Percentiles rank a stretch among this genome's conserved stretches.
Conservation (phyloP, 495 filamentous ascomycete species). For the Xylaria scruposa region DNA sequence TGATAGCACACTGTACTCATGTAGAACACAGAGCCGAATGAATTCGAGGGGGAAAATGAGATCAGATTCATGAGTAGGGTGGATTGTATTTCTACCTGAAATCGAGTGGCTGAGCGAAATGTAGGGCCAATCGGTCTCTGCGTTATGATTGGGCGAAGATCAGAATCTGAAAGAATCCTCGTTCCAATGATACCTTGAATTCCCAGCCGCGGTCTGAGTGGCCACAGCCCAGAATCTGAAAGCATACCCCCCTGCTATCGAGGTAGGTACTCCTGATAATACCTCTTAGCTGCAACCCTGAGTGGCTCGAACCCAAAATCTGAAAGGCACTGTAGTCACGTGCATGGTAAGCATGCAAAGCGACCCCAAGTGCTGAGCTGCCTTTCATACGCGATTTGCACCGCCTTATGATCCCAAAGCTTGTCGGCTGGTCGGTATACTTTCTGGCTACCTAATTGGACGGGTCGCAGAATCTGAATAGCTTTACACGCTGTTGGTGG, state of each 20-base stretch:
- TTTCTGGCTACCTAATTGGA: not conserved
- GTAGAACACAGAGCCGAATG: not conserved
- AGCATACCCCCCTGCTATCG: too few relatives aligned
- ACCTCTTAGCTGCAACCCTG: too few relatives aligned
- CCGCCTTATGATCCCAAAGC: not conserved
- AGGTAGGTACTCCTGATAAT: too few relatives aligned
- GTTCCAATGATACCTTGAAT: too few relatives aligned
- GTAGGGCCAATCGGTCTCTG: too few relatives aligned
- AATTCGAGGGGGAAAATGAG: constrained; percentile 2
- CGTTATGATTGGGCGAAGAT: not conserved
- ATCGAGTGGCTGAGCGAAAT: constrained; percentile 2
- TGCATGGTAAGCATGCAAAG: not conserved
- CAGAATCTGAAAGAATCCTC: not conserved
- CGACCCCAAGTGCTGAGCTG: not conserved
- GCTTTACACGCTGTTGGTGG: not conserved
- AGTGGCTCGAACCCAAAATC: not conserved
- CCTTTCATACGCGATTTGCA: not conserved
- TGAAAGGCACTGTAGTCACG: not conserved
- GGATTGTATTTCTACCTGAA: constrained; percentile 5
- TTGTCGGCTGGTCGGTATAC: not conserved
- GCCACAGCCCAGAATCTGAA: too few relatives aligned
- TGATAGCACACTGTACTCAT: not conserved
- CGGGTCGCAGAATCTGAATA: constrained; percentile 13
- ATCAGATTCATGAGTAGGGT: not conserved
- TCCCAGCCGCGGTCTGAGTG: too few relatives aligned